Base-by-base conservation (phyloP, 2,329 filamentous ascomycete genomes). In the Ophiostoma angusticollis region DNA sequence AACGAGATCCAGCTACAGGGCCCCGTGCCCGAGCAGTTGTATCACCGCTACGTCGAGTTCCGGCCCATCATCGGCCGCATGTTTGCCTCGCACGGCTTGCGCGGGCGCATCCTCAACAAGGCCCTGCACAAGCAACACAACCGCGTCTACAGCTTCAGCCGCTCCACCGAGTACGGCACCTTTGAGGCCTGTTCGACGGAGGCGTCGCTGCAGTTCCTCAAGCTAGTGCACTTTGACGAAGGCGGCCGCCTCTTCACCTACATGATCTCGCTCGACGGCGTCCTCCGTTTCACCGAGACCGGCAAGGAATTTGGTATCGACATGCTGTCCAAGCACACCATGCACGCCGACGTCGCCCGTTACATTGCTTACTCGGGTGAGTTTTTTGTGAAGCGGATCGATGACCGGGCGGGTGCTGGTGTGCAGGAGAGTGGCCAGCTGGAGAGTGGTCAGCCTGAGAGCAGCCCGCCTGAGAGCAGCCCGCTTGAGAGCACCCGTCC, bases 291-390 rank as follows among this genome's bases (percentile, higher is more conserved):
- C 60, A 95, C 89, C 1, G 89, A 95, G 58, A 96, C 89, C 0
- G 89, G 89, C 22, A 91, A 91, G 51, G 87, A 95, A 52, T 95
- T 95, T 43, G 85, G 87, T 37, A 85, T 96, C 51, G 89, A 95
- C 60, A 67, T 95, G 57, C 62, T 96, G 51, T 86, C 80, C 58
- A 96, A 96, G 57, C 89, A 96, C 58, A 93, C 85, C 29, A 94
- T 96, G 85, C 89, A 96, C 62, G 89, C 84, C 47, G 80, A 95
- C 57, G 87, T 94, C 2, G 82, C 78, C 25, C 81, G 84, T 2
- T 94, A 94, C 56, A 84, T 95, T 47, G 89, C 87, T 17, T 95
- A 79, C 55, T 85, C 83, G 1, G 89, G 89, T 30, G 89, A 96
- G 54, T 96, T 96, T 58, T 91, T 95, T 56, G 71, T 96, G n/a